These are phyloP conservation scores for Shiraia bambusicola DNA, from an alignment of 2,329 filamentous ascomycete genomes.

Conservation along the genomic window DNA sequence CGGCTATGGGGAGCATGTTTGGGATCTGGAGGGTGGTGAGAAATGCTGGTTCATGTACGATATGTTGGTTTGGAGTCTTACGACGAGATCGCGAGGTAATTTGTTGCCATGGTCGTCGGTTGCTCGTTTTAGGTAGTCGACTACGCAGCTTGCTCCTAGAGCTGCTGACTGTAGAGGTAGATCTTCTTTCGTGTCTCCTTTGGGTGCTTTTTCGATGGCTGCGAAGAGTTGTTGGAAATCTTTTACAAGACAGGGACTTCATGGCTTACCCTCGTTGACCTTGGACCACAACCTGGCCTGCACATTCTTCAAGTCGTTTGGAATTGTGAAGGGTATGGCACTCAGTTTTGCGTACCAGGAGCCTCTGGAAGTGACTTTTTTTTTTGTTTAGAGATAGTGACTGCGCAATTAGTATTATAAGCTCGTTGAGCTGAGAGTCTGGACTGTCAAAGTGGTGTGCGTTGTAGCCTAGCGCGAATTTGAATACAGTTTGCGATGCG, in stretches of 20 bases:
- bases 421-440: conserved; percentile 8
- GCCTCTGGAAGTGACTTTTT: conserved; percentile 12
- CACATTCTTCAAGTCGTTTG: conserved; percentile 9
- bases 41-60: no score
- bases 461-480: conserved; percentile 13
- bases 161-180: conserved; percentile 39
- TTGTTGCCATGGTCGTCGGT: conserved; percentile 26
- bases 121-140: conserved; percentile 22
- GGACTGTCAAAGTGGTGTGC: conserved; percentile 11
- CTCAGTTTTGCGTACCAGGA: conserved; percentile 14
- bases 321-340: conserved; percentile 8
- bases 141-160: conserved; percentile 34
- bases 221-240: not conserved
- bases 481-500: conserved; percentile 11
- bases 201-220: conserved; percentile 11
- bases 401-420: conserved; percentile 12
- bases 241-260: no score
- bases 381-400: conserved; percentile 15
- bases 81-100: conserved; percentile 15
- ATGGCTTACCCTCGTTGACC: conserved; percentile 1
- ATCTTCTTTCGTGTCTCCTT: conserved; percentile 13
- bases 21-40: conserved; percentile 6
- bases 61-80: not conserved
- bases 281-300: conserved; percentile 5
- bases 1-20: conserved; percentile 11